Conservation (phyloP, 1,284 basidiomycete species). For the Jaminaea rosea region DNA sequence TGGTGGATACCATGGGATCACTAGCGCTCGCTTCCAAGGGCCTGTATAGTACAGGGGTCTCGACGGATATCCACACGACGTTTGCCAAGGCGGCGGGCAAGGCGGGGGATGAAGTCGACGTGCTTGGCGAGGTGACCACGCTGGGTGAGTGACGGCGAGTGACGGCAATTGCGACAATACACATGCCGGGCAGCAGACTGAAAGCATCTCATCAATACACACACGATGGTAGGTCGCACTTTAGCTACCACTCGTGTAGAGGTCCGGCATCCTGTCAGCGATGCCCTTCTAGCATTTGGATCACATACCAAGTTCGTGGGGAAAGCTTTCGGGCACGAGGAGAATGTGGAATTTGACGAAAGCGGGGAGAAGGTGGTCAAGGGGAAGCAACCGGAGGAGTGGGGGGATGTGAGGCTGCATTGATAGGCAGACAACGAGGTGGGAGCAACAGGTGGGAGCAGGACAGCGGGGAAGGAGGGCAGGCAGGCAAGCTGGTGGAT, state of each 20-base stretch:
- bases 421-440: no score
- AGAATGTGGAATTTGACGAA: slow-evolving; percentile 68
- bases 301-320: slow-evolving; percentile 78
- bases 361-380: slow-evolving; percentile 65
- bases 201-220: not conserved
- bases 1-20: slow-evolving; percentile 76
- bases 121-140: slow-evolving; percentile 21
- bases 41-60: slow-evolving; percentile 73
- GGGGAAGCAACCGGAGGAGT: no score
- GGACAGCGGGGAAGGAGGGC: no score
- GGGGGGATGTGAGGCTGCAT: no score
- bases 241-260: slow-evolving; percentile 41
- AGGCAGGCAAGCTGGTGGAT: no score
- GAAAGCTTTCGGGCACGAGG: slow-evolving; percentile 61
- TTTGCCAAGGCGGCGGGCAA: slow-evolving; percentile 64
- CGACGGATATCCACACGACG: slow-evolving; percentile 74
- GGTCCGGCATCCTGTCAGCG: slow-evolving; percentile 25
- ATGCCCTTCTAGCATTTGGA: slow-evolving; percentile 27
- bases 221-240: slow-evolving; percentile 22
- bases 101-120: slow-evolving; percentile 19
- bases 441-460: no score
- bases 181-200: not conserved
- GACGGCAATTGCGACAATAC: no score
- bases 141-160: slow-evolving; percentile 13
- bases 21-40: slow-evolving; percentile 73